Evolutionary conservation across 2,329 filamentous ascomycete genomes (phyloP), one percentile per base, ranked within the genome.

Genomic region (Cytospora schulzeri): DNA sequence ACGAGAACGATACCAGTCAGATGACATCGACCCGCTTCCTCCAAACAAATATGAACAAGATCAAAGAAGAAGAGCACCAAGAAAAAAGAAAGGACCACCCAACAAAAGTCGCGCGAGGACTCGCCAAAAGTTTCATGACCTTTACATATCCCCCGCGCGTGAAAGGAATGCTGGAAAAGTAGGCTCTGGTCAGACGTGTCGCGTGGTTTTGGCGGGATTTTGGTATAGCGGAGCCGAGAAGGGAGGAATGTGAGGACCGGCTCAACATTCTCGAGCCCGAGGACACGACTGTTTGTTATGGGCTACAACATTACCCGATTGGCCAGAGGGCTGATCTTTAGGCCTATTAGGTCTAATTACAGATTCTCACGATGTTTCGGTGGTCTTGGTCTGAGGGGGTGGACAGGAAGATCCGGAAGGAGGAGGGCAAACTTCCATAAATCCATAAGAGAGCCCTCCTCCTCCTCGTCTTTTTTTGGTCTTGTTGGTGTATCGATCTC

Each of bases 1-100:
- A 65, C 58, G 63, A 63, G 55, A 66, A 65, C 58, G 63, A 63
- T 59, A 66, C 60, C 64, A 66, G 33, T 53, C 29, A 26, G 60
- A 48, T 63, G 61, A 60, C 38, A 60, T 56, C 54, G 41, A 48
- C 57, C 56, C n/a, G 56, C 55, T 54, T 64, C 50, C 24, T 60
- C 41, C 8, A 22, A n/a, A n/a, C n/a, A n/a, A n/a, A n/a, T n/a
- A n/a, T n/a, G n/a, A n/a, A n/a, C n/a, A n/a, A n/a, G n/a, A n/a
- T n/a, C n/a, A n/a, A n/a, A n/a, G n/a, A n/a, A n/a, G n/a, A n/a
- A n/a, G n/a, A n/a, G n/a, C n/a, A n/a, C n/a, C n/a, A n/a, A n/a
- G n/a, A n/a, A n/a, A n/a, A n/a, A n/a, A n/a, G n/a, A n/a, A n/a
- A n/a, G n/a, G n/a, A n/a, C n/a, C n/a, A n/a, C n/a, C n/a, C n/a